These are phyloP conservation scores for Penicillium sp. DNA, from an alignment of 2,329 filamentous ascomycete genomes.

Conservation along the genomic window DNA sequence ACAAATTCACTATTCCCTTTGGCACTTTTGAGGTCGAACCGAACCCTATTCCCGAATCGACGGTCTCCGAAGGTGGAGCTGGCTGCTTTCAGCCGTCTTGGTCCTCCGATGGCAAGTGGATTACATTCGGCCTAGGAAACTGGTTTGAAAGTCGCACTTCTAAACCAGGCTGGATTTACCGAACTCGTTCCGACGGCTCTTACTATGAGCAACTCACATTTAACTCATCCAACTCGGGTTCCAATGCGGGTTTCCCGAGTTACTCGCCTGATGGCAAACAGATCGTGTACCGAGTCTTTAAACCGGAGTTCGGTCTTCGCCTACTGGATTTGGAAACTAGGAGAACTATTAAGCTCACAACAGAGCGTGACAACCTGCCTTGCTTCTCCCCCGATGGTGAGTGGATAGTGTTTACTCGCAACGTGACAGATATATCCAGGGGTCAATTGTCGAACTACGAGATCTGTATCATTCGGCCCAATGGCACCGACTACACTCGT, in stretches of 20 bases:
- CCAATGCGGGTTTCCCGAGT: conserved; percentile 21
- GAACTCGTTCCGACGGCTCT: conserved; percentile 13
- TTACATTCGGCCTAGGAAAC: conserved; percentile 26
- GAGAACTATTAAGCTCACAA: conserved; percentile 12
- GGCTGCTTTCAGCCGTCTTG: conserved; percentile 50
- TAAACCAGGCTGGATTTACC: conserved; percentile 14
- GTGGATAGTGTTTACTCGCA: conserved; percentile 23
- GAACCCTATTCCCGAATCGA: conserved; percentile 20
- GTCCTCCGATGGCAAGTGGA: conserved; percentile 42
- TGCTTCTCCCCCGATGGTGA: conserved; percentile 17
- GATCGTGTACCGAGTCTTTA: conserved; percentile 22
- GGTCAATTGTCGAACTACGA: conserved; percentile 10
- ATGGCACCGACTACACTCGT: conserved; percentile 40
- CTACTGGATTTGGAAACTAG: conserved; percentile 17
- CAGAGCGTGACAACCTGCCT: conserved; percentile 19
- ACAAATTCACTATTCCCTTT: not conserved
- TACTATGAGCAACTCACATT: conserved; percentile 11
- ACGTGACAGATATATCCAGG: not conserved
- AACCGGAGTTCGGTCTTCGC: conserved; percentile 15
- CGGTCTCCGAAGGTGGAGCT: conserved; percentile 31
- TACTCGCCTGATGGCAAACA: conserved; percentile 20
- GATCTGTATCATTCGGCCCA: conserved; percentile 46
- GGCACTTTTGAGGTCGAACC: not conserved
- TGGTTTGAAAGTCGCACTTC: conserved; percentile 18
- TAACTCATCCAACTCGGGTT: not conserved